Conservation (phyloP, 2,329 filamentous ascomycete genomes). For the Stemphylium vesicarium region DNA sequence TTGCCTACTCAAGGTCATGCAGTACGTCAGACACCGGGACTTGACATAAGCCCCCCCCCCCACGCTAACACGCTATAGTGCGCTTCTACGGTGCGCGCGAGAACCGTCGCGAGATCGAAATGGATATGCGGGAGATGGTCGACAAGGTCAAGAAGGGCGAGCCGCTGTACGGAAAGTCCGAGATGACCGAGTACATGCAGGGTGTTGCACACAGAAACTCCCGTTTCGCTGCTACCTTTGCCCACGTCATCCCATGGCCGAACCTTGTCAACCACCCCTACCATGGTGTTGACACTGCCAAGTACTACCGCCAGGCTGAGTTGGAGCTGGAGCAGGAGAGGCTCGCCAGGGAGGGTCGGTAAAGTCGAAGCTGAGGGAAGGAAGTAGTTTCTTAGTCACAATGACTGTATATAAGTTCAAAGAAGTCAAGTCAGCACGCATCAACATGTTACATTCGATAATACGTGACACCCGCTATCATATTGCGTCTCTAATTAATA, state of each 20-base stretch:
- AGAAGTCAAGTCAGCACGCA: constrained; percentile 30
- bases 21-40: constrained; percentile 63
- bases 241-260: constrained; percentile 91
- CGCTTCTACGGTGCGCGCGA: constrained; percentile 96
- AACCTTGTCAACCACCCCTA: constrained; percentile 91
- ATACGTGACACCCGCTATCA: neutral
- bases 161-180: constrained; percentile 83
- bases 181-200: constrained; percentile 86
- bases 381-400: constrained; percentile 18
- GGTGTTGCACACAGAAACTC: constrained; percentile 92
- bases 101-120: constrained; percentile 87
- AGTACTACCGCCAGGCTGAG: constrained; percentile 97
- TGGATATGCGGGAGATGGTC: constrained; percentile 99
- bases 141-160: constrained; percentile 91
- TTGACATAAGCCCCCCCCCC: neutral
- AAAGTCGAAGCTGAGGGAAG: constrained; percentile 19
- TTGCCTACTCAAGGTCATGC: constrained; percentile 82
- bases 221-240: constrained; percentile 83
- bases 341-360: constrained; percentile 8
- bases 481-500: neutral
- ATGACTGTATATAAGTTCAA: constrained; percentile 37
- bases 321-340: constrained; percentile 84
- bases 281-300: constrained; percentile 97
- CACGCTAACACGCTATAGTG: constrained; percentile 59
- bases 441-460: constrained; percentile 32